Base-by-base conservation (phyloP, 2,329 filamentous ascomycete genomes). In the Verticillium nubilum region DNA sequence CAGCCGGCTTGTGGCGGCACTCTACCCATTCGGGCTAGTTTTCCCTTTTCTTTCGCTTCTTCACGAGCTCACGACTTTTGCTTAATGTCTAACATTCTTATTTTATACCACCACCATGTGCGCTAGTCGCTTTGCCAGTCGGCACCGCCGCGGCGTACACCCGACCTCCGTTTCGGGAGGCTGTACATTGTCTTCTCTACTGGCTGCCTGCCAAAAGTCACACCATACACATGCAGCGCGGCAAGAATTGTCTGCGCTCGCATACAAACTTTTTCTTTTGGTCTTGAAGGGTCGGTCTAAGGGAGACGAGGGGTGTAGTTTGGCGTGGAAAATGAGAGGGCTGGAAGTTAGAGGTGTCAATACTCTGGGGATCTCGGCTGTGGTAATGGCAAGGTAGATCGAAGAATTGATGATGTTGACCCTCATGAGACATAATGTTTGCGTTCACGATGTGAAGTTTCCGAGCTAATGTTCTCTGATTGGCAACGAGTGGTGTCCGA, bases 11-110 rank as follows among this genome's bases (percentile, higher is more conserved):
- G n/a, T 50, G 42, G 19, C 42, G n/a, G 7, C 42, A 23, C 7
- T 6, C n/a, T 23, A 9, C 42, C 42, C 72, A 72, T 76, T 72
- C 74, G 72, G 71, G 70, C 27, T 28, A 35, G 58, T 63, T 53
- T 17, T 26, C 28, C 59, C 57, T 57, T 56, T 63, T 57, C 61
- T 52, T 64, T 64, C 61, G 58, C 61, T 64, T 64, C 61, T 60
- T 64, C 57, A 64, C 62, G 62, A 64, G 58, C 62, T 63, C 52
- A 64, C 62, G 62, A 64, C 62, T 62, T 63, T 64, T 61, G 58
- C 56, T 64, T 64, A 62, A 64, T 63, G 62, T 64, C 59, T 64
- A 64, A 58, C 59, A 63, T 42, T 62, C 62, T 59, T 42, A 42
- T 61, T 59, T 52, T 61, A 60, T 63, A 59, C 57, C 59, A 63